Percentiles rank a stretch among this genome's conserved stretches.
These are phyloP conservation scores for Camellia granthamiana DNA, from an alignment of 148 eudicot species.

Conservation along the genomic window DNA sequence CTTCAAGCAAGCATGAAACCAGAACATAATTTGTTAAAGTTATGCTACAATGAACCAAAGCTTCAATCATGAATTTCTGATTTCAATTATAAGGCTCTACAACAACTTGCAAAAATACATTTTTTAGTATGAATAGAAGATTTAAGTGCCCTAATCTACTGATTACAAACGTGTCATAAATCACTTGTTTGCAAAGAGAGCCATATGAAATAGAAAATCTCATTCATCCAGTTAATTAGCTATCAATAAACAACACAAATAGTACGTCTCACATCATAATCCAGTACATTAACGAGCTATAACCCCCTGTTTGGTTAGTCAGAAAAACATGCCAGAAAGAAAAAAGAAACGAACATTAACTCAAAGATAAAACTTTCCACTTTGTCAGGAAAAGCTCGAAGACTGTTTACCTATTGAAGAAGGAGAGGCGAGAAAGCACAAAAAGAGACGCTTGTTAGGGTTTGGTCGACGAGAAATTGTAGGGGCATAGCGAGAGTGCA, in stretches of 20 bases:
- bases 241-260: background rate
- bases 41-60: background rate
- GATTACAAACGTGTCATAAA: background rate
- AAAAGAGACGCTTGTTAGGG: conserved; percentile 35
- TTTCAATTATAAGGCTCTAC: background rate
- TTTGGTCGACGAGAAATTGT: conserved; percentile 46
- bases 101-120: background rate
- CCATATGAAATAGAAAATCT: background rate
- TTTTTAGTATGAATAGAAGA: background rate
- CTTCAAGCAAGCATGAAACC: background rate
- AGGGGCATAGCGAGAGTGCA: conserved; percentile 49
- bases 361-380: no score
- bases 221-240: no score
- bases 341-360: background rate
- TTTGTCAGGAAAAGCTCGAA: background rate
- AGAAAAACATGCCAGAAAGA: background rate
- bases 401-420: conserved; percentile 34
- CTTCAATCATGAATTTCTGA: background rate
- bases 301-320: background rate
- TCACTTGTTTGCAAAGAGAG: background rate
- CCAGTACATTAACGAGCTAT: background rate
- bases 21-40: background rate
- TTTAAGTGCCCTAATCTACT: background rate
- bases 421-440: conserved; percentile 43
- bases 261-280: background rate